Evolutionary conservation across 345 rosid species (phyloP), one percentile per base, ranked within the genome.

Genomic region (Syzygium oleosum): DNA sequence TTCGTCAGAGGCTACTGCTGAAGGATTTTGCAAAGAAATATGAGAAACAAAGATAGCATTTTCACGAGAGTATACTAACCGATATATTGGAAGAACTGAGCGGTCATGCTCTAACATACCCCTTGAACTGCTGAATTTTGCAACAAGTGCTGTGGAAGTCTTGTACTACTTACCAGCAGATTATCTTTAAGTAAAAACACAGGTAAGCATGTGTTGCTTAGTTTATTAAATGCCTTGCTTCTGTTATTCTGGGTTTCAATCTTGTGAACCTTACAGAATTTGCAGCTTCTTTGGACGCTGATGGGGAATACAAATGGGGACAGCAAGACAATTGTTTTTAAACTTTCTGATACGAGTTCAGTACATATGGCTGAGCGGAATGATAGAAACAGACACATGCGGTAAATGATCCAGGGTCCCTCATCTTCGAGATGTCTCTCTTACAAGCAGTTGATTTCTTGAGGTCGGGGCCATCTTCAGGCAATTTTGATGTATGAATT

Each of bases 21-120:
- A 94, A 91, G 87, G 90, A 95, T 84, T 93, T 97, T 54, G 97
- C 98, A 51, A 92, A 90, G 90, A 97, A 95, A 91, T 96, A 95
- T 90, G 93, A 92, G 84, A 95, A 91, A 89, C 87, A 86, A 78
- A 80, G 91, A 87, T 94, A 86, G 87, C 85, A 73, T 21, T 49
- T 19, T 68, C 43, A 38, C 8, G 2, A 21, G 14, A 38, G 83
- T 38, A 19, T 73, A 73, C 80, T 73, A 38, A 38, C 83, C 38
- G 83, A 73, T 49, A 38, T 34, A 68, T 19, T 38, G 83, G 83
- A 73, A 73, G 83, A 73, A 73, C 49, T 73, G 27, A 73, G 83
- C 8, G 4, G 83, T 73, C 27, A 73, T 73, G 49, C 49, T 73
- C 83, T 73, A 38, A 73, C 80, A 5, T 19, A 22, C 80, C 80